Evolutionary conservation across 2,329 filamentous ascomycete genomes (phyloP).

Genomic region (Scedosporium dehoogii): DNA sequence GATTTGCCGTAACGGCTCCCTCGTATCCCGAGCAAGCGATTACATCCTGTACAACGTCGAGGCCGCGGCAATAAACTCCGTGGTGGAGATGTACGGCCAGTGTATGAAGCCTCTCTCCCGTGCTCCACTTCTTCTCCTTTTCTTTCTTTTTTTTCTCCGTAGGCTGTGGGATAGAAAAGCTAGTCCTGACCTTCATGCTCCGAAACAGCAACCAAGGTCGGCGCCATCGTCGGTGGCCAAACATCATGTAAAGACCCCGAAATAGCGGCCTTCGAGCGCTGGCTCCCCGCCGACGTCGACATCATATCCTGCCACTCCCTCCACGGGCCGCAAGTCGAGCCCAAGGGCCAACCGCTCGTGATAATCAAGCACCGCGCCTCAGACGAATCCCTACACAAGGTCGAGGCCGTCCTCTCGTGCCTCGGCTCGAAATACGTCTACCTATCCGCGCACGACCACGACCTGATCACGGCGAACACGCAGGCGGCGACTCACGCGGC

Average conservation of each 20-base stretch:
- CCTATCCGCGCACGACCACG: constrained; percentile 78
- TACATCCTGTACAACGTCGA: constrained; percentile 99
- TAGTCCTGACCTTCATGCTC: constrained; percentile 5
- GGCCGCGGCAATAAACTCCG: constrained; percentile 76
- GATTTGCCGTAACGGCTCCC: constrained; percentile 87
- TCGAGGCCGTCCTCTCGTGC: constrained; percentile 72
- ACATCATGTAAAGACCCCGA: constrained; percentile 98
- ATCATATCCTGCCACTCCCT: constrained; percentile 96
- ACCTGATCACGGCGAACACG: constrained; percentile 95
- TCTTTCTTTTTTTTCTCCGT: neutral
- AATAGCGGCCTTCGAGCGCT: constrained; percentile 81
- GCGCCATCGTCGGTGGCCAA: constrained; percentile 92
- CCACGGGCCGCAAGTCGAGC: constrained; percentile 84
- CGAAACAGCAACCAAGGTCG: constrained; percentile 73
- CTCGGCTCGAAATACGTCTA: constrained; percentile 80
- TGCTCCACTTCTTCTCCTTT: neutral
- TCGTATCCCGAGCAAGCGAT: constrained; percentile 92
- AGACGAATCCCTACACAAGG: constrained; percentile 63
- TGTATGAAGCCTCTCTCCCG: constrained; percentile 45
- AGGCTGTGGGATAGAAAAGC: neutral
- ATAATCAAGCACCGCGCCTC: constrained; percentile 88
- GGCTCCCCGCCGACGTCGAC: constrained; percentile 79
- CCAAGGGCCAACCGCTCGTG: constrained; percentile 82
- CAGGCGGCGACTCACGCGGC: constrained; percentile 97
- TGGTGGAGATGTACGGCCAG: constrained; percentile 82